A percentile compares a stretch with the other conserved stretches of the same genome.
Evolutionary conservation across 495 filamentous ascomycete species (phyloP).

Genomic region (Penicillium roqueforti): DNA sequence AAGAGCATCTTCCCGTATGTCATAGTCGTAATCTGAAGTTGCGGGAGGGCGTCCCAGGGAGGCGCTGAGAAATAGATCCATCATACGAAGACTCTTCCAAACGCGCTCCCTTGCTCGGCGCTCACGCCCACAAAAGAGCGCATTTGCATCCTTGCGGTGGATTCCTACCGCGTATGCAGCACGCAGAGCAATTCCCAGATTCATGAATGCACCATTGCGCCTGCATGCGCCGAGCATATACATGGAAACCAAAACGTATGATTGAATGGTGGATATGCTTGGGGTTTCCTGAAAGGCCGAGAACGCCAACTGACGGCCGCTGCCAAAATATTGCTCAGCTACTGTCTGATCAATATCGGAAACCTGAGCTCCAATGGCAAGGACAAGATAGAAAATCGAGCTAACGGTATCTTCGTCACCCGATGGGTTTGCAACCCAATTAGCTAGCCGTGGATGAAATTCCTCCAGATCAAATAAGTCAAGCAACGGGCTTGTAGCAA

Average conservation of each 20-base stretch:
- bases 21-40: conserved; percentile 55
- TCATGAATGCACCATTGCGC: conserved; percentile 58
- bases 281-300: conserved; percentile 53
- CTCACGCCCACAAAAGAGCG: conserved; percentile 48
- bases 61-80: conserved; percentile 57
- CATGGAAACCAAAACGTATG: conserved; percentile 54
- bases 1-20: conserved; percentile 36
- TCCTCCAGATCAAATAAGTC: conserved; percentile 39
- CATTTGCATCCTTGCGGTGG: conserved; percentile 58
- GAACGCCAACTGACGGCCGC: conserved; percentile 52
- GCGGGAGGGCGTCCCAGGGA: conserved; percentile 58
- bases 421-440: conserved; percentile 40
- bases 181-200: conserved; percentile 50
- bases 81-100: conserved; percentile 58
- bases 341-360: conserved; percentile 40
- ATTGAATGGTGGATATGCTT: conserved; percentile 54
- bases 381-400: conserved; percentile 55
- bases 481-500: conserved; percentile 39
- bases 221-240: conserved; percentile 60
- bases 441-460: conserved; percentile 33
- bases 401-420: conserved; percentile 45
- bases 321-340: conserved; percentile 52
- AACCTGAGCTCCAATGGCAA: conserved; percentile 58
- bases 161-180: conserved; percentile 58
- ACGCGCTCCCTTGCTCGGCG: conserved; percentile 52